Conservation (phyloP, 176 grass and related monocot genomes). For the Paspalum notatum region DNA sequence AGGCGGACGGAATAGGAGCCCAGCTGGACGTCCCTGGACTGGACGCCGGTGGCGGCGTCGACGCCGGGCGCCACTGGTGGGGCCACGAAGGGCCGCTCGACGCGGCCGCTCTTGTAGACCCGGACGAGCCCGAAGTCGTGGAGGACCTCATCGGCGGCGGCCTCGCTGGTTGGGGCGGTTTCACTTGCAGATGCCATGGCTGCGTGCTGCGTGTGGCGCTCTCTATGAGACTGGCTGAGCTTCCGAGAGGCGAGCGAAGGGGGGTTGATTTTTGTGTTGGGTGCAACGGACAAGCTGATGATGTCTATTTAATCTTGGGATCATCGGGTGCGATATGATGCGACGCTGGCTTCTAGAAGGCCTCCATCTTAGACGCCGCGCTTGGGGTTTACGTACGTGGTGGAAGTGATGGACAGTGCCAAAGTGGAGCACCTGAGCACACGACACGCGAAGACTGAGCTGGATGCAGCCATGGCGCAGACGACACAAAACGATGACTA, state of each 20-base stretch:
- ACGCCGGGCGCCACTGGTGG: not conserved
- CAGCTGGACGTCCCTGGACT: constrained; percentile 27
- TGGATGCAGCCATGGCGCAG: too few relatives aligned
- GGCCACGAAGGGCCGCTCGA: constrained; percentile 18
- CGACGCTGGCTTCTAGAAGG: too few relatives aligned
- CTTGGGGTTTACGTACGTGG: too few relatives aligned
- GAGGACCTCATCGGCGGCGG: constrained; percentile 1
- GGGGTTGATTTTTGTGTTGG: not conserved
- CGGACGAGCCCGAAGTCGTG: constrained; percentile 9
- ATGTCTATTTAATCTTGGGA: too few relatives aligned
- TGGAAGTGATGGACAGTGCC: too few relatives aligned
- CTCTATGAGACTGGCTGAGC: not conserved
- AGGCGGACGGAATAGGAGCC: constrained; percentile 15
- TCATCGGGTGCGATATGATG: too few relatives aligned
- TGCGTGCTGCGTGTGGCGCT: too few relatives aligned
- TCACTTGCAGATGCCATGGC: not conserved
- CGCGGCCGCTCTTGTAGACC: constrained; percentile 38
- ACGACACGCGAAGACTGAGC: too few relatives aligned
- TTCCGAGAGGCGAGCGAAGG: not conserved
- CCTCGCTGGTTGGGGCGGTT: not conserved
- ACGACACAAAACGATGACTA: too few relatives aligned
- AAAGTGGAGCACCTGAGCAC: too few relatives aligned
- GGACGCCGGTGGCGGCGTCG: constrained; percentile 15
- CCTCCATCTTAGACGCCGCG: too few relatives aligned
- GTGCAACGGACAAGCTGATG: too few relatives aligned